Conservation (phyloP, 2,329 filamentous ascomycete genomes). For the Waltergamsia citrina region DNA sequence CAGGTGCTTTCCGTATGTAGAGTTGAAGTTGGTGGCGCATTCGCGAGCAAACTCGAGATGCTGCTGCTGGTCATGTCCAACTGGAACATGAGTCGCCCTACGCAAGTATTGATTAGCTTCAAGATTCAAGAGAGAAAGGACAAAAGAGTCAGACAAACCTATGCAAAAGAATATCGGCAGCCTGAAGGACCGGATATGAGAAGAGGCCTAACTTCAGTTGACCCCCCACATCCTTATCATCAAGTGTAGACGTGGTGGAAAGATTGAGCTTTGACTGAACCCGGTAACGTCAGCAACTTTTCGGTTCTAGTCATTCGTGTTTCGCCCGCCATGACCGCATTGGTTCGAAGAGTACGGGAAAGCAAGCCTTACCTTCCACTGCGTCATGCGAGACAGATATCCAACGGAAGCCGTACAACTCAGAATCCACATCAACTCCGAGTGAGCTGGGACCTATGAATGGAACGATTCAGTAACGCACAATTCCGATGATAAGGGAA, state of each 20-base stretch:
- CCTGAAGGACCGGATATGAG: conserved; percentile 91
- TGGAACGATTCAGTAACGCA: background rate
- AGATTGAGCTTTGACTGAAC: conserved; percentile 65
- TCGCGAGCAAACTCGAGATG: conserved; percentile 90
- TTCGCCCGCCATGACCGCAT: too few relatives aligned
- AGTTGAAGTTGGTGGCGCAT: conserved; percentile 80
- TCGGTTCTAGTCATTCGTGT: too few relatives aligned
- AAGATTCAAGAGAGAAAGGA: too few relatives aligned
- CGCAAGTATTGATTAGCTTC: too few relatives aligned
- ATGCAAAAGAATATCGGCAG: conserved; percentile 87
- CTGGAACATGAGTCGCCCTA: conserved; percentile 86
- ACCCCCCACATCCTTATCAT: conserved; percentile 50
- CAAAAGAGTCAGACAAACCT: conserved; percentile 30
- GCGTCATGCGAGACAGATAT: conserved; percentile 96
- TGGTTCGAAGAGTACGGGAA: background rate
- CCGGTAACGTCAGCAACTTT: background rate
- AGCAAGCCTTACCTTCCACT: conserved; percentile 69
- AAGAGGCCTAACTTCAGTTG: conserved; percentile 79
- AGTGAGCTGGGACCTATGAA: conserved; percentile 60
- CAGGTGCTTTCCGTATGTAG: conserved; percentile 56
- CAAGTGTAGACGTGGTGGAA: conserved; percentile 43
- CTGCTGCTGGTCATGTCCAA: conserved; percentile 91
- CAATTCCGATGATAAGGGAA: background rate
- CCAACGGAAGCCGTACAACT: conserved; percentile 87
- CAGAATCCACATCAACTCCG: conserved; percentile 94